Conservation (phyloP, 2,329 filamentous ascomycete genomes). For the Cladophialophora bantiana region DNA sequence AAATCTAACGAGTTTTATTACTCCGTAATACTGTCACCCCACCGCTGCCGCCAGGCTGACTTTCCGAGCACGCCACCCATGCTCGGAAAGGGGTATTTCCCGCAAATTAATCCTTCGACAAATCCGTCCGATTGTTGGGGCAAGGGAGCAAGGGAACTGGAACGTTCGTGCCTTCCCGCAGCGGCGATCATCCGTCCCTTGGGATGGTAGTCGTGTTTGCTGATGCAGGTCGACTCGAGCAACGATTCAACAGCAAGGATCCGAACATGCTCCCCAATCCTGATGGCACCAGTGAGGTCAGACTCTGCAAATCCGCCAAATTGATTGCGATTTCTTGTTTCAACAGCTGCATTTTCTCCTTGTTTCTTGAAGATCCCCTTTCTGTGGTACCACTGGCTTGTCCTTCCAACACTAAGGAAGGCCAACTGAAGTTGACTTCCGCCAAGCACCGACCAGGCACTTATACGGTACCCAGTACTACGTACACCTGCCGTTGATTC, state of each 20-base stretch:
- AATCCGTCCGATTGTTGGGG: neutral
- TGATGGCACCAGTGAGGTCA: neutral
- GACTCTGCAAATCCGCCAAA: neutral
- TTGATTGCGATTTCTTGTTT: neutral
- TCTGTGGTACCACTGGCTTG: neutral
- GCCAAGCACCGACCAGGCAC: neutral
- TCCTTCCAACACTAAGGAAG: neutral
- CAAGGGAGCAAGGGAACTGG: neutral
- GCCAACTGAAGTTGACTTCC: neutral
- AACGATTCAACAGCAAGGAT: neutral
- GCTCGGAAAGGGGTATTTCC: neutral
- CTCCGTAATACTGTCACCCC: neutral
- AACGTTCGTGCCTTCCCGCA: neutral
- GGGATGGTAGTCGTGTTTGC: neutral
- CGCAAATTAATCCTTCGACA: neutral
- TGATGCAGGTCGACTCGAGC: neutral
- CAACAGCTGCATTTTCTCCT: neutral
- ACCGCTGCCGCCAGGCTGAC: slow-evolving; percentile 3
- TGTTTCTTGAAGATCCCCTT: neutral
- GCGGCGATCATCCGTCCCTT: neutral
- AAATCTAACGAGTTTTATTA: neutral
- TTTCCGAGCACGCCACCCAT: slow-evolving; percentile 1
- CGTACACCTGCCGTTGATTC: neutral
- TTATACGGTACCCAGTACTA: neutral
- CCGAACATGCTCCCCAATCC: neutral